Evolutionary conservation across 352 stramenopile species (phyloP).

Genomic region (Blastocystis sp.): DNA sequence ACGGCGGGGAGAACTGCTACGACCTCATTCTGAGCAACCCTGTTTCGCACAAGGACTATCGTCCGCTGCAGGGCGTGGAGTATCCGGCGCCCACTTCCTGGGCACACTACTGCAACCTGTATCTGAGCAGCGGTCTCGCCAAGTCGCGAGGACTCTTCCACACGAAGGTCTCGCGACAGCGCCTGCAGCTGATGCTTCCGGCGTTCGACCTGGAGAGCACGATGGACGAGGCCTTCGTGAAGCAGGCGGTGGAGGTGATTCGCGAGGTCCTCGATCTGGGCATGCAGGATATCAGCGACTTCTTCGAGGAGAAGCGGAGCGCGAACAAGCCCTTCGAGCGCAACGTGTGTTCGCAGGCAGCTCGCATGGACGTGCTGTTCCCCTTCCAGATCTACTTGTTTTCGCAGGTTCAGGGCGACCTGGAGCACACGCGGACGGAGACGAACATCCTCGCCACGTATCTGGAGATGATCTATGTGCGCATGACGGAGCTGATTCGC

Average conservation of each 20-base stretch:
- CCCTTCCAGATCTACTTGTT: constrained; percentile 57
- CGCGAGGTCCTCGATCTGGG: constrained; percentile 25
- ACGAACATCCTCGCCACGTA: constrained; percentile 28
- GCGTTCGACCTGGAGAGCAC: background rate
- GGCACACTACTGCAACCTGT: constrained; percentile 17
- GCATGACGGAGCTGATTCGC: background rate
- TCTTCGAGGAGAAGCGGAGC: background rate
- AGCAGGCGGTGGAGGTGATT: constrained; percentile 32
- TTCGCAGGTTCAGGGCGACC: constrained; percentile 50
- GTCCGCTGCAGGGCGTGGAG: constrained; percentile 30
- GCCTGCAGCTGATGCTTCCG: constrained; percentile 32
- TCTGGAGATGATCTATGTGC: constrained; percentile 21
- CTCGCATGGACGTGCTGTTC: constrained; percentile 47
- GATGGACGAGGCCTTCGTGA: constrained; percentile 2
- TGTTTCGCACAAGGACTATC: constrained; percentile 46
- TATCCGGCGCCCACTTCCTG: constrained; percentile 46
- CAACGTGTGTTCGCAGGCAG: constrained; percentile 1
- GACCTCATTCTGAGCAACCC: constrained; percentile 51
- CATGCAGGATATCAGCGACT: constrained; percentile 34
- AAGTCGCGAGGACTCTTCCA: constrained; percentile 51
- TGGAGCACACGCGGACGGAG: constrained; percentile 37
- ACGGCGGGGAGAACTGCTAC: constrained; percentile 54
- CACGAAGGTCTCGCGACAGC: constrained; percentile 6
- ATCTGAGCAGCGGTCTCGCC: constrained; percentile 26
- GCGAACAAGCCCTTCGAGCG: background rate